Conservation (phyloP, 345 rosid species). For the Capsella bursapastoris region DNA sequence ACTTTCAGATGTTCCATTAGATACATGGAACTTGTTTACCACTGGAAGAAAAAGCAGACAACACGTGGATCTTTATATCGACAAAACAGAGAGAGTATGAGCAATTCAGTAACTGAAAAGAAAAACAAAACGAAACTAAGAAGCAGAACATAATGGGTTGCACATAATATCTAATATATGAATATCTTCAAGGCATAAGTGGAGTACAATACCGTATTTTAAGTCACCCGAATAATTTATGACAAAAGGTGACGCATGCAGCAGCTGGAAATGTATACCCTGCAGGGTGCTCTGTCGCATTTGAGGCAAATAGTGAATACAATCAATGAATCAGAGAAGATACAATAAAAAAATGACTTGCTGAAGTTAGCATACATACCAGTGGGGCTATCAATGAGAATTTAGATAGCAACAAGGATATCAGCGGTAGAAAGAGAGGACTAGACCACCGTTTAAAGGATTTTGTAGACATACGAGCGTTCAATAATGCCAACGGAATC, state of each 20-base stretch:
- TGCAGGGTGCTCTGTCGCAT: constrained; percentile 68
- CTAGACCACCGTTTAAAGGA: constrained; percentile 75
- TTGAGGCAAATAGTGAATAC: constrained; percentile 30
- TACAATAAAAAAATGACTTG: background rate
- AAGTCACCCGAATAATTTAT: constrained; percentile 85
- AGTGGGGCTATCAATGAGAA: constrained; percentile 82
- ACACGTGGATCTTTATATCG: background rate
- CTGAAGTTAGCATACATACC: constrained; percentile 52
- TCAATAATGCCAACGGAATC: constrained; percentile 80
- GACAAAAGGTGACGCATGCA: constrained; percentile 72
- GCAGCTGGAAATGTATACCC: constrained; percentile 82
- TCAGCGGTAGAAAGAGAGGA: constrained; percentile 63
- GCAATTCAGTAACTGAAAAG: constrained; percentile 8
- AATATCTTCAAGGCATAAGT: constrained; percentile 7
- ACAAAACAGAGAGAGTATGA: background rate
- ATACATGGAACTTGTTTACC: constrained; percentile 53
- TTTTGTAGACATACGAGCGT: constrained; percentile 75
- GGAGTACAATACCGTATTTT: constrained; percentile 64
- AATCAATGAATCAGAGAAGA: constrained; percentile 16
- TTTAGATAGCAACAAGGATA: constrained; percentile 74
- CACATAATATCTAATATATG: background rate
- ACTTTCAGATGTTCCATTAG: constrained; percentile 42
- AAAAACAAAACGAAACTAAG: constrained; percentile 23
- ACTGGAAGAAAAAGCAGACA: constrained; percentile 42
- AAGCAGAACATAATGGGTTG: constrained; percentile 7